Evolutionary conservation across 2,329 filamentous ascomycete species (phyloP).

Genomic region (Tolypocladium nubicola): DNA sequence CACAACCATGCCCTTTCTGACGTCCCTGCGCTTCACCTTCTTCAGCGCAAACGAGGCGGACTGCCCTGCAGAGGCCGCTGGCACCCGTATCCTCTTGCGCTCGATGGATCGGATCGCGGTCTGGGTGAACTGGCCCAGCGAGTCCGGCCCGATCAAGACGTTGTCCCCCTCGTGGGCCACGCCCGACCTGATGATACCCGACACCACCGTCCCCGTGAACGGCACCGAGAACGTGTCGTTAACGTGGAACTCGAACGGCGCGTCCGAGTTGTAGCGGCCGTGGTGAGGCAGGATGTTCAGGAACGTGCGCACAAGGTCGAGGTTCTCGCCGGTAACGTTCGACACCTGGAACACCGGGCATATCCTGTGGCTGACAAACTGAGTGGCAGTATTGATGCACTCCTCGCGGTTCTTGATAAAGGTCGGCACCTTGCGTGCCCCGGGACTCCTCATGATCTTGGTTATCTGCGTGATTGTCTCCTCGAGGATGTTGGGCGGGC

Average conservation of each 20-base stretch:
- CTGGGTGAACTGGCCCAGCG: constrained; percentile 76
- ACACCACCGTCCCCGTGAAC: constrained; percentile 92
- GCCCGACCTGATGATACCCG: constrained; percentile 81
- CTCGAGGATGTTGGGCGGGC: constrained; percentile 87
- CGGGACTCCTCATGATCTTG: constrained; percentile 87
- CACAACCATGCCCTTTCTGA: constrained; percentile 96
- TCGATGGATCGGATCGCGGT: constrained; percentile 90
- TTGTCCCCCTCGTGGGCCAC: constrained; percentile 85
- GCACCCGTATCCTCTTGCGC: constrained; percentile 81
- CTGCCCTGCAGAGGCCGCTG: constrained; percentile 81
- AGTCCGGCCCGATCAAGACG: constrained; percentile 82
- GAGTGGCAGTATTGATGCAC: constrained; percentile 88
- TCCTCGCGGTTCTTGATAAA: constrained; percentile 89
- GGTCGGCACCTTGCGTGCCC: constrained; percentile 88
- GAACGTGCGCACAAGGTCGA: constrained; percentile 86
- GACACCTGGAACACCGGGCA: constrained; percentile 97
- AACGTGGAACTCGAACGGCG: constrained; percentile 86
- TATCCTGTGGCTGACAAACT: constrained; percentile 91
- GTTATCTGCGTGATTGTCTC: constrained; percentile 88
- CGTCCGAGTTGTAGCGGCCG: constrained; percentile 79
- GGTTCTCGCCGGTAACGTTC: constrained; percentile 86
- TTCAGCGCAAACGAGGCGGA: constrained; percentile 87
- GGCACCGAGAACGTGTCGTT: constrained; percentile 98
- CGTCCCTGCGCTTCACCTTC: constrained; percentile 78
- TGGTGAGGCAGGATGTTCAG: constrained; percentile 92